A percentile compares a stretch with the other conserved stretches of the same genome.
These are phyloP conservation scores for Erythrobasidium hasegawianum DNA, from an alignment of 1,284 basidiomycete genomes.

Conservation along the genomic window DNA sequence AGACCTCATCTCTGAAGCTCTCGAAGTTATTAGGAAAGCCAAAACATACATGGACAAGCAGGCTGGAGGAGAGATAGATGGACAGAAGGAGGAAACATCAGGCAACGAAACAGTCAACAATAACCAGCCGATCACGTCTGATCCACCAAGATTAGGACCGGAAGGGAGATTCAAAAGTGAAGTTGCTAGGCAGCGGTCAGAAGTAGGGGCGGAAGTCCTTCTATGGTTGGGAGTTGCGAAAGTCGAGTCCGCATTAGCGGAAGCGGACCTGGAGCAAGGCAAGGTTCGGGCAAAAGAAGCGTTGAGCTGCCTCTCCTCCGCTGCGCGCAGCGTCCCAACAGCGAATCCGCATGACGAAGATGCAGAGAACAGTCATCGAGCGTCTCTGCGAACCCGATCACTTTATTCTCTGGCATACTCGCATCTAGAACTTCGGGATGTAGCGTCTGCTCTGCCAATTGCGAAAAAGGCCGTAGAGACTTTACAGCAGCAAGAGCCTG, in stretches of 20 bases:
- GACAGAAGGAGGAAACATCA: slow-evolving; percentile 1
- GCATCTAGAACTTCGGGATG: slow-evolving; percentile 66
- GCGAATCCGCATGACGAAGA: slow-evolving; percentile 11
- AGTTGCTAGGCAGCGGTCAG: slow-evolving; percentile 18
- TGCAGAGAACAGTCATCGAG: slow-evolving; percentile 48
- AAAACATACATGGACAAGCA: slow-evolving; percentile 3
- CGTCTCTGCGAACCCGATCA: slow-evolving; percentile 7
- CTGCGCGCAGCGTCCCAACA: slow-evolving; percentile 54
- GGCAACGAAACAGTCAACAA: neutral
- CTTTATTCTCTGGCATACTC: slow-evolving; percentile 77
- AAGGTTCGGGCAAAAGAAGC: slow-evolving; percentile 48
- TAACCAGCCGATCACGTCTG: neutral
- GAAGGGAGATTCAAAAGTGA: neutral
- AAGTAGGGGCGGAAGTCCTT: slow-evolving; percentile 46
- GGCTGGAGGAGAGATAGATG: slow-evolving; percentile 39
- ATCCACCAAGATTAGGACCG: neutral
- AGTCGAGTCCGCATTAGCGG: slow-evolving; percentile 21
- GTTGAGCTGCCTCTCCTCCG: slow-evolving; percentile 29
- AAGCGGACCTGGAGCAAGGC: slow-evolving; percentile 39
- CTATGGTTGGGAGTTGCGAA: slow-evolving; percentile 49
- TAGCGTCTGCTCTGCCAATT: slow-evolving; percentile 63
- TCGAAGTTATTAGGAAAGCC: slow-evolving; percentile 17
- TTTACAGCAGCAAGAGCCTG: neutral
- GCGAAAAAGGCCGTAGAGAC: slow-evolving; percentile 60
- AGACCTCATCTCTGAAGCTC: slow-evolving; percentile 20